A percentile compares a stretch with the other conserved stretches of the same genome.
phyloP scores from a whole-genome alignment of 768 basidiomycete species.

The Neoboletus subvelutipes region DNA sequence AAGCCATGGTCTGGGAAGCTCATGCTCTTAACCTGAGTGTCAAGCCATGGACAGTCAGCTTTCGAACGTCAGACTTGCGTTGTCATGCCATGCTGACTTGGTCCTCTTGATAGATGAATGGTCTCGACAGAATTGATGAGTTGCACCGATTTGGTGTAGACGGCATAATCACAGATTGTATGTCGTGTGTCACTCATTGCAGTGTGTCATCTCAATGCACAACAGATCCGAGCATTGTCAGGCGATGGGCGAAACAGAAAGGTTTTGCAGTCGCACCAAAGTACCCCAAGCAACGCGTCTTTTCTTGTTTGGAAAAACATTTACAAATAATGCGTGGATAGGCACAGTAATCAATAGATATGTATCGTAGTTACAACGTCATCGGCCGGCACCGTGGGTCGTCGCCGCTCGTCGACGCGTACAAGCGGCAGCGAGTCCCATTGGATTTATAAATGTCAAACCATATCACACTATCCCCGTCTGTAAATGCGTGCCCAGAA shows the following conservation, averaged over 20 bases:
- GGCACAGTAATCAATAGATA: neutral
- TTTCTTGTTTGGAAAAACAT: constrained; percentile 60
- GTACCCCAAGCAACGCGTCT: constrained; percentile 57
- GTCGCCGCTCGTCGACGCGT: constrained; percentile 11
- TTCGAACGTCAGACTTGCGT: neutral
- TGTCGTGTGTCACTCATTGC: constrained; percentile 6
- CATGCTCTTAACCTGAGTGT: constrained; percentile 63
- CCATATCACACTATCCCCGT: neutral
- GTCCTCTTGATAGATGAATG: constrained; percentile 48
- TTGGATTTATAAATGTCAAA: constrained; percentile 6
- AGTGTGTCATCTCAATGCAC: neutral
- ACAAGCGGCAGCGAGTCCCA: constrained; percentile 11
- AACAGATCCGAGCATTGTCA: constrained; percentile 54
- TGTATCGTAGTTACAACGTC: neutral
- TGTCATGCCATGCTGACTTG: neutral
- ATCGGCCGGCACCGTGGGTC: neutral
- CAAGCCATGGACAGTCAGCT: constrained; percentile 72
- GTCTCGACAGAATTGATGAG: constrained; percentile 58
- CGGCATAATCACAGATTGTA: constrained; percentile 77
- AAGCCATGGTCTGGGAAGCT: constrained; percentile 65
- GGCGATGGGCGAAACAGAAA: constrained; percentile 54
- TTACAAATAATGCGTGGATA: constrained; percentile 2
- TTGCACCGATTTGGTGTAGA: constrained; percentile 62
- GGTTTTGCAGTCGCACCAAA: constrained; percentile 54
- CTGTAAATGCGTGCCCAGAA: constrained; percentile 17